Evolutionary conservation across 768 basidiomycete genomes (phyloP).

Genomic region (Lactarius tabidus): DNA sequence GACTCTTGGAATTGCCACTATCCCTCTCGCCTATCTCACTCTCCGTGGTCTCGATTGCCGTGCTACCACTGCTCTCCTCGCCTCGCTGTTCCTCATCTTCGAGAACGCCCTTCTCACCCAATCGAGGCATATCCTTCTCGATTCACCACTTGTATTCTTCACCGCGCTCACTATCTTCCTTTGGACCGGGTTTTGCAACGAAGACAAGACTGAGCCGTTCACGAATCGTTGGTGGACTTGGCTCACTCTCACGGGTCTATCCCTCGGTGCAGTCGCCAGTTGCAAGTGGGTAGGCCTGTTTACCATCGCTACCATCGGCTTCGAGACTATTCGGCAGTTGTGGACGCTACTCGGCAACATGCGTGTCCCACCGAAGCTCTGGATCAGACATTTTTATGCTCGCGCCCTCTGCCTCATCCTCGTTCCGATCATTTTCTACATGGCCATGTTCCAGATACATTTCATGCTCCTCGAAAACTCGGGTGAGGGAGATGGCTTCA

Average conservation of each 20-base stretch:
- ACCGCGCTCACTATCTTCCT: conserved; percentile 84
- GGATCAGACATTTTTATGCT: conserved; percentile 82
- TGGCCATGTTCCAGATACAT: conserved; percentile 95
- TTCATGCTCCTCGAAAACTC: conserved; percentile 84
- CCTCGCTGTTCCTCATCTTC: conserved; percentile 87
- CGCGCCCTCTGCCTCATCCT: conserved; percentile 86
- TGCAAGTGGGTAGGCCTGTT: conserved; percentile 99
- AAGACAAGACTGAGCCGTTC: conserved; percentile 82
- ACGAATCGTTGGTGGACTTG: conserved; percentile 89
- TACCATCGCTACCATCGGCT: conserved; percentile 91
- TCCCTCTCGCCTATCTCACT: conserved; percentile 90
- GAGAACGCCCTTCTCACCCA: conserved; percentile 97
- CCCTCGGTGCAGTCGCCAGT: conserved; percentile 87
- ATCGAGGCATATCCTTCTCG: conserved; percentile 94
- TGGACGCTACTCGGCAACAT: conserved; percentile 90
- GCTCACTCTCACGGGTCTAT: conserved; percentile 81
- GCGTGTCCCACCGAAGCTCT: conserved; percentile 68
- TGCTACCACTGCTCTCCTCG: conserved; percentile 87
- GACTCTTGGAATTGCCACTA: conserved; percentile 78
- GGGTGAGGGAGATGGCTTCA: conserved; percentile 98
- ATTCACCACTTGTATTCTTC: conserved; percentile 98
- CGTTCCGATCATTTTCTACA: conserved; percentile 85
- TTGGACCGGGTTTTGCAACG: conserved; percentile 89
- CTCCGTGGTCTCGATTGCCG: conserved; percentile 90
- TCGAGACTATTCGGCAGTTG: conserved; percentile 78